Evolutionary conservation across 768 basidiomycete genomes (phyloP), one percentile per base, ranked within the genome.

Genomic region (Hypholoma sublateritium): DNA sequence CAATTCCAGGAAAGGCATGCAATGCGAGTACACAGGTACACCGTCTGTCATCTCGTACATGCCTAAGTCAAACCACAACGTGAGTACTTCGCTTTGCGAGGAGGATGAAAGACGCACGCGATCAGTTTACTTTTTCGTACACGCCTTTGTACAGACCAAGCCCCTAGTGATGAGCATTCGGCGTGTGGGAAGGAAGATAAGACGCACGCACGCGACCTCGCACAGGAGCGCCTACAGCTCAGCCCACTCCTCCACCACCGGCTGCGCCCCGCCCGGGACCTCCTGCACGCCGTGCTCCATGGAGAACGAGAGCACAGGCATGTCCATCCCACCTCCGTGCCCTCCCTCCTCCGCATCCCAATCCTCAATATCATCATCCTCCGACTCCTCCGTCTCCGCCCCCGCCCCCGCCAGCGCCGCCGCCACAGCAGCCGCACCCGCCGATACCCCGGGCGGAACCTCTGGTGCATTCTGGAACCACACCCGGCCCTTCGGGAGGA

Each of bases 401-500:
- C 37, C 16, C 37, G 13, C 50, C 24, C 12, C 24, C 13, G 4
- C n/a, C 28, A 14, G n/a, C 8, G 28, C 32, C 17, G 16, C 32
- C 12, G 4, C 35, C 7, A 16, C 35, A 37, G 17, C 35, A 9
- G 5, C 21, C 21, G 2, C 49, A 19, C 21, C 37, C 7, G n/a
- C 13, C 12, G 2, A 17, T 2, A 4, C 36, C 12, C 35, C 50
- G 22, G 35, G 9, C 35, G 36, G 14, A 3, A 12, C 36, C 4
- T 22, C 13, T 13, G 47, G 1, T 3, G 24, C 24, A 3, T 35
- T 72, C 51, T 77, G 72, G 51, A 85, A 86, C 87, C 87, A 88
- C 7, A 87, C 80, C 51, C 78, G 70, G 2, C 87, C 87, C 56
- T 77, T 76, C 0, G 87, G 85, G 0, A 88, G 69, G 14, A 88